Base-by-base conservation (phyloP, 768 basidiomycete species). In the Butyriboletus loyo region DNA sequence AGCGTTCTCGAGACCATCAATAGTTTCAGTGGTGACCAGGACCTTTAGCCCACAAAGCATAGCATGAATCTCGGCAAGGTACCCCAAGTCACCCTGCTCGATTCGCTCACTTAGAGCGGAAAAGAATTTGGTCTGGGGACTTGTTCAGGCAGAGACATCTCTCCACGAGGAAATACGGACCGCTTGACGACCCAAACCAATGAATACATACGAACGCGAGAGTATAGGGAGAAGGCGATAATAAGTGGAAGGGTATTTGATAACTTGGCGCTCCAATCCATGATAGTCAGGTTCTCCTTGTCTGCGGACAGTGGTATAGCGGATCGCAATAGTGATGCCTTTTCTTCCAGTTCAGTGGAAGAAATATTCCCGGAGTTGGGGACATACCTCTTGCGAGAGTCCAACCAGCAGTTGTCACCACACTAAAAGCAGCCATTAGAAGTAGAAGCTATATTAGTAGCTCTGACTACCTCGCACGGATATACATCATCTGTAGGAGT, bases 1-100 rank as follows among this genome's bases (percentile, higher is more conserved):
- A 4, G 85, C 83, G 7, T 73, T 77, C 66, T 89, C 87, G 13
- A 87, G 60, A 56, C 85, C 85, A 31, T 75, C 75, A 2, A 82
- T 75, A 5, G 75, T 72, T n/a, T 73, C 65, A 0, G 77, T 74
- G 1, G 80, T 77, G 4, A 78, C 80, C 28, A 86, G 73, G 4
- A 81, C 75, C 65, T 91, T 91, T 22, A 90, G 72, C 0, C 83
- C 86, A 60, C 83, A 84, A 10, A 86, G 82, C 10, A 78, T 81
- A 0, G 85, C 83, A 58, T 91, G 89, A 64, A 87, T 77, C 55
- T 89, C 87, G 0, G 82, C 77, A n/a, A 91, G 77, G 27, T 83
- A 72, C 1, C 80, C 78, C 0, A 82, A 76, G 59, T 88, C 81
- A 2, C 85, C 83, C 3, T 70, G 62, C 1, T 80, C 72, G 11